Conservation (phyloP, 139 green algal species). For the Coccomyxa sp. region DNA sequence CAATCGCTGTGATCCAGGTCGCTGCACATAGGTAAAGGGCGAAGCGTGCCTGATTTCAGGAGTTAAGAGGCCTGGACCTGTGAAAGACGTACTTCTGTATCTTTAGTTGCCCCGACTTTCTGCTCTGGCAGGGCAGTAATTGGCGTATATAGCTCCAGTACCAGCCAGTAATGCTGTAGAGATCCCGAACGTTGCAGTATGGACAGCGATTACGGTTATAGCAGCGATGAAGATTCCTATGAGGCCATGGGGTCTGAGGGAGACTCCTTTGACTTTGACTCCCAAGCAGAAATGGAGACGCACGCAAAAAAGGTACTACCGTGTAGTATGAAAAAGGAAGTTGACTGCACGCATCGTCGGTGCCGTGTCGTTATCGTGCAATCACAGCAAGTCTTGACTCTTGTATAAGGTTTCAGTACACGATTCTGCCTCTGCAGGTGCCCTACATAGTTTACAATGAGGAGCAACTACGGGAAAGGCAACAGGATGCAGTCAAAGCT, state of each 20-base stretch:
- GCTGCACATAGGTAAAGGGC: too few species aligned
- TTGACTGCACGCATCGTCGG: neutral
- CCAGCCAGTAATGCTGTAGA: neutral
- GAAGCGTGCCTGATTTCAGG: neutral
- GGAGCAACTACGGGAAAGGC: slow-evolving; percentile 30
- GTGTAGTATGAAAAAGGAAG: neutral
- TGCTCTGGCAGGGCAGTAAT: neutral
- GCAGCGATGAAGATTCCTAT: slow-evolving; percentile 5
- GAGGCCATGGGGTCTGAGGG: slow-evolving; percentile 12
- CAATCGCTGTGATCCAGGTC: too few species aligned
- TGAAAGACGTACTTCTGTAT: neutral
- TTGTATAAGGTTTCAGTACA: too few species aligned
- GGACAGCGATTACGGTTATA: slow-evolving; percentile 12
- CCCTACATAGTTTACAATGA: slow-evolving; percentile 18
- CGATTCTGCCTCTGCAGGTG: neutral
- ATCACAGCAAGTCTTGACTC: too few species aligned
- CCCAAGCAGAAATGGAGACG: slow-evolving; percentile 17
- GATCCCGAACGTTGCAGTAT: neutral
- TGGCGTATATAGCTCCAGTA: neutral
- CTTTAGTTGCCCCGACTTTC: neutral
- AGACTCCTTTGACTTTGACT: slow-evolving; percentile 40
- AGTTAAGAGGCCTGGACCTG: too few species aligned
- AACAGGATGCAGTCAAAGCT: slow-evolving; percentile 33
- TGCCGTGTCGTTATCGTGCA: too few species aligned
- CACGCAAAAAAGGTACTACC: slow-evolving; percentile 16